Conservation (phyloP, 2,329 filamentous ascomycete species). For the Lomentospora prolificans region DNA sequence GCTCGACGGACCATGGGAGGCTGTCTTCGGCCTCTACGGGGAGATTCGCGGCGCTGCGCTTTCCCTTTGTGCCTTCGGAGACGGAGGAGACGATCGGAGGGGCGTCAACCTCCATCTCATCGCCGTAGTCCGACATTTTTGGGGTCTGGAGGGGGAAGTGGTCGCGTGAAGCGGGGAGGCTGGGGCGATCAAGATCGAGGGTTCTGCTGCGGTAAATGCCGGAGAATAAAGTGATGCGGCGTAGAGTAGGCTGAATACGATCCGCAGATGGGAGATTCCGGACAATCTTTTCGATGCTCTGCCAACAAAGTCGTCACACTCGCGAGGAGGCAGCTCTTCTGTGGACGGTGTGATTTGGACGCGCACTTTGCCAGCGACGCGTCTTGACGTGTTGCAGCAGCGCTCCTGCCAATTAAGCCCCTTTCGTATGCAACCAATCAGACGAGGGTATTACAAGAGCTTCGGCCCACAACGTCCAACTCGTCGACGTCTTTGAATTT, state of each 20-base stretch:
- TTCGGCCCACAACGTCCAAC: neutral
- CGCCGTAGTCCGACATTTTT: constrained; percentile 46
- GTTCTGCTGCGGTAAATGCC: too few species aligned
- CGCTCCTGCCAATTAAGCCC: neutral
- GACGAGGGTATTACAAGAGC: neutral
- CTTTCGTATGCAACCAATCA: neutral
- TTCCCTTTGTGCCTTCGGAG: constrained; percentile 66
- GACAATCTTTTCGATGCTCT: too few species aligned
- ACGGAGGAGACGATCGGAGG: constrained; percentile 22
- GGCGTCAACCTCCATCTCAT: constrained; percentile 52
- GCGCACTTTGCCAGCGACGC: neutral
- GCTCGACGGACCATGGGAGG: constrained; percentile 64
- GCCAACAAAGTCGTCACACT: too few species aligned
- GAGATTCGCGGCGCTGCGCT: constrained; percentile 83
- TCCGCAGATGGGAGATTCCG: too few species aligned
- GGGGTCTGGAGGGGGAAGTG: neutral
- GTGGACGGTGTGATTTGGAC: neutral
- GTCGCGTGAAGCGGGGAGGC: too few species aligned
- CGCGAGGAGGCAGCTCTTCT: too few species aligned
- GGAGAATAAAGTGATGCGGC: too few species aligned
- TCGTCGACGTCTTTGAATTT: too few species aligned
- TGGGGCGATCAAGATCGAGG: too few species aligned
- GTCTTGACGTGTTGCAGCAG: neutral
- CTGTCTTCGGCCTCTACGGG: constrained; percentile 91
- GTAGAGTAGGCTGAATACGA: too few species aligned